Conservation (phyloP, 2,329 filamentous ascomycete genomes). For the Cytospora paraplurivora region DNA sequence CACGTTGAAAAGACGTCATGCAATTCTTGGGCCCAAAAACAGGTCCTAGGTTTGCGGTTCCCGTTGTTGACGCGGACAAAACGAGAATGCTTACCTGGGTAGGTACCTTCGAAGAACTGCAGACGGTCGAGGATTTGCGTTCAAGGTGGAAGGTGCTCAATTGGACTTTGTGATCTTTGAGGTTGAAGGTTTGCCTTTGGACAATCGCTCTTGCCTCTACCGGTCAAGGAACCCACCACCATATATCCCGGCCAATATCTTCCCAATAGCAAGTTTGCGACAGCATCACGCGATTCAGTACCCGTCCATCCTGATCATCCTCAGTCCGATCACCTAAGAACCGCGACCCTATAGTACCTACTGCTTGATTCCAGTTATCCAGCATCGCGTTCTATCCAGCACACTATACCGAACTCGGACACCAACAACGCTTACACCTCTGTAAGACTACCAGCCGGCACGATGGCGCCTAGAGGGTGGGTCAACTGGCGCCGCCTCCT, state of each 20-base stretch:
- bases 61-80: background rate
- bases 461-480: slow-evolving; percentile 28
- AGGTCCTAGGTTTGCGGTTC: background rate
- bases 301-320: background rate
- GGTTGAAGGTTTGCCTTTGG: background rate
- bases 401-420: background rate
- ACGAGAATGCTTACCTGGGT: no score
- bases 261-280: background rate
- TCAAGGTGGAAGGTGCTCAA: background rate
- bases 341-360: background rate
- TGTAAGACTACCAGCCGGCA: background rate
- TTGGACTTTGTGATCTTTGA: background rate
- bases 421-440: background rate
- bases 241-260: background rate
- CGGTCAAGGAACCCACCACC: background rate
- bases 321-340: background rate
- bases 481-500: slow-evolving; percentile 37
- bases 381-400: background rate
- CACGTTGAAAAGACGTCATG: background rate
- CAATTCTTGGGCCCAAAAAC: background rate
- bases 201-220: background rate
- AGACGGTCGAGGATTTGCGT: background rate
- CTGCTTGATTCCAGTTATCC: background rate
- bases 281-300: background rate
- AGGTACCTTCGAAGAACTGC: background rate